Conservation (phyloP, 345 rosid genomes). For the Camelina neglecta region DNA sequence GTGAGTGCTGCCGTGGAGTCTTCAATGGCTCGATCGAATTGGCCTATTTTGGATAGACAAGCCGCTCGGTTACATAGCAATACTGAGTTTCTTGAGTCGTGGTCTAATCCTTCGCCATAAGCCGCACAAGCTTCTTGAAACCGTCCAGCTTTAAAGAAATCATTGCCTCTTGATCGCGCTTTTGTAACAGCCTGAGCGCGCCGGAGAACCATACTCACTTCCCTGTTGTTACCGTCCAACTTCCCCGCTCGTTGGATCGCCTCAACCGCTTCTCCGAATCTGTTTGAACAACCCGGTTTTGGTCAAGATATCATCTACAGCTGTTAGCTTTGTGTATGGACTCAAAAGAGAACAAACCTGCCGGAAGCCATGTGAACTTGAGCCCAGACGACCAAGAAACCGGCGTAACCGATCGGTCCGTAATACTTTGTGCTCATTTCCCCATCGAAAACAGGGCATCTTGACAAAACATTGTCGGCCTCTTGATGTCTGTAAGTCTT, state of each 20-base stretch:
- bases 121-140: conserved; percentile 64
- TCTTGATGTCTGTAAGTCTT: conserved; percentile 74
- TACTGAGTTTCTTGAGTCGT: conserved; percentile 75
- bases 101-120: conserved; percentile 76
- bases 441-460: conserved; percentile 58
- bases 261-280: conserved; percentile 69
- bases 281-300: conserved; percentile 24
- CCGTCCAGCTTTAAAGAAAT: conserved; percentile 60
- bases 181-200: conserved; percentile 58
- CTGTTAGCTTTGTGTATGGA: not conserved
- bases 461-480: conserved; percentile 63
- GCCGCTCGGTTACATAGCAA: conserved; percentile 88
- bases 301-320: not conserved
- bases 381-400: conserved; percentile 64
- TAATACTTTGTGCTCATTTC: conserved; percentile 72
- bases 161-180: conserved; percentile 73
- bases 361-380: conserved; percentile 83
- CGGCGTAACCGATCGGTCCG: conserved; percentile 79
- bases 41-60: conserved; percentile 71
- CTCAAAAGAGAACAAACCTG: conserved; percentile 58
- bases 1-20: conserved; percentile 72
- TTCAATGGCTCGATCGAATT: conserved; percentile 67
- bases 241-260: conserved; percentile 67
- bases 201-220: conserved; percentile 53
- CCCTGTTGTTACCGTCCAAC: conserved; percentile 70